phyloP scores from a whole-genome alignment of 108 stramenopile species.

The Nannochloropsis gaditana region DNA sequence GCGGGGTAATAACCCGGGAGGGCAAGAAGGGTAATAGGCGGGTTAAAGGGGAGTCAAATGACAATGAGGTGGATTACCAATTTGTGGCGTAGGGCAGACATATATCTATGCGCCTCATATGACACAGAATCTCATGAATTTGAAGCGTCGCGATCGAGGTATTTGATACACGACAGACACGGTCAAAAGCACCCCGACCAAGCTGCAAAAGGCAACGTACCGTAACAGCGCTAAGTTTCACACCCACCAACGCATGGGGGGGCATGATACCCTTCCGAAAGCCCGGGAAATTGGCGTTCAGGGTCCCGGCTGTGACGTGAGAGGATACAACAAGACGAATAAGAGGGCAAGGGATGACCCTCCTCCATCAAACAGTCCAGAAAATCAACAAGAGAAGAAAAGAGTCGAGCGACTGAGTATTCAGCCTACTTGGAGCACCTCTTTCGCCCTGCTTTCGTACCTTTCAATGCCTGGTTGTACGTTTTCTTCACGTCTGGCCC shows the following conservation, averaged over 20 bases:
- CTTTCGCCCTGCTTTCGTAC: not conserved
- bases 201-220: not conserved
- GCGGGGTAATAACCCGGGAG: not conserved
- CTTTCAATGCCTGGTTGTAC: not conserved
- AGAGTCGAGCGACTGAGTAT: no score
- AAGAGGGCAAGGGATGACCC: not conserved
- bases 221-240: not conserved
- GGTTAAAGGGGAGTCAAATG: no score
- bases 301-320: not conserved
- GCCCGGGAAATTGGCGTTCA: not conserved
- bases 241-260: not conserved
- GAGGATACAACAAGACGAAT: not conserved
- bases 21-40: not conserved
- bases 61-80: no score
- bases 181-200: no score
- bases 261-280: not conserved
- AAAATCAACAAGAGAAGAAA: not conserved
- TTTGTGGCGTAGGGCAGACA: no score
- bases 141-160: no score
- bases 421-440: no score
- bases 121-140: no score
- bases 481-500: not conserved
- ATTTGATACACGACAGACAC: no score
- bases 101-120: no score
- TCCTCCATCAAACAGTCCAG: not conserved